Evolutionary conservation across 2,329 filamentous ascomycete genomes (phyloP), one percentile per base, ranked within the genome.

Genomic region (Claviceps sp.): DNA sequence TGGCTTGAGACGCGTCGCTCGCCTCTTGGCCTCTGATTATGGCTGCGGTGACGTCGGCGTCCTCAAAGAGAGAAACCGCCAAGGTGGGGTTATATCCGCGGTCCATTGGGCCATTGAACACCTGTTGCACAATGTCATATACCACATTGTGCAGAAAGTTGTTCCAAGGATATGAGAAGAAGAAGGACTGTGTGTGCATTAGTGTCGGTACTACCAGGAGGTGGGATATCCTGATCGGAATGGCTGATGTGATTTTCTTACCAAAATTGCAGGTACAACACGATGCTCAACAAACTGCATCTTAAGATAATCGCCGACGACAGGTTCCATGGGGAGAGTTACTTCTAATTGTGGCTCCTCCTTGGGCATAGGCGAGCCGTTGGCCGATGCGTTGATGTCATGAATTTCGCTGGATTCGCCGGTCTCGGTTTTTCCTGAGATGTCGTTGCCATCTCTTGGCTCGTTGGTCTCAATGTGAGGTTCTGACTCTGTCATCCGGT

Each of bases 81-180:
- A 98, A 73, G 47, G 82, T 84, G 11, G 88, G 84, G 68, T 98
- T 98, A 70, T 85, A 96, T 30, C 93, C 90, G 55, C 89, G 85
- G 60, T 97, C 91, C 87, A 98, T 95, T 0, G 89, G 89, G 8
- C 93, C 93, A 64, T 98, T 98, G 68, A 98, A 97, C 1, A 98
- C 93, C 72, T 98, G 93, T 67, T 98, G 93, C 44, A 98, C 88
- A 62, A 98, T 90, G 66, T 98, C 93, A 65, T 98, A 98, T 47
- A 98, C 93, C 44, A 98, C 93, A 63, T 98, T 98, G 70, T 98
- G 93, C 45, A 98, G 77, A 64, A 98, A 98, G 67, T 98, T 98
- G 69, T 98, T 98, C 93, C 93, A 98, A 1, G 93, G 91, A 63
- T 97, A 98, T 54, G 85, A 82, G 73, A 98, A 98, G 71, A 98